A percentile compares a stretch with the other conserved stretches of the same genome.
Conservation (phyloP, 352 stramenopile species). For the Pythium monospermum region DNA sequence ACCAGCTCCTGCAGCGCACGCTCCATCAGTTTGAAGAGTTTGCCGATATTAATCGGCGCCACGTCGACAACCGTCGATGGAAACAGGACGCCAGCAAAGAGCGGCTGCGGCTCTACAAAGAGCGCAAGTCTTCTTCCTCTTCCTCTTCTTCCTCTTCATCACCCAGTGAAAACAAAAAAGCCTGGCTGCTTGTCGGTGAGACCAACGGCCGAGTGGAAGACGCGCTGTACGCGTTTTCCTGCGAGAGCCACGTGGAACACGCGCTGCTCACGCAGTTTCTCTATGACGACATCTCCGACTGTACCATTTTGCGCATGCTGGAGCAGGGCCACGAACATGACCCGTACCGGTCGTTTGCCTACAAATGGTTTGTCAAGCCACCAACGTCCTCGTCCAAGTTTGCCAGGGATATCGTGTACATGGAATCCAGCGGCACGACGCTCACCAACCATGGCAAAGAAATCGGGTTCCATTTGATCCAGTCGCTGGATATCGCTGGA, state of each 20-base stretch:
- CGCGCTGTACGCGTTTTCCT: constrained; percentile 8
- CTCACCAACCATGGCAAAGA: constrained; percentile 23
- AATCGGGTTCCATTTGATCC: constrained; percentile 42
- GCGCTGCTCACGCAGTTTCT: constrained; percentile 8
- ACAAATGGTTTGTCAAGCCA: constrained; percentile 18
- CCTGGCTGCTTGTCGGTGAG: constrained; percentile 5
- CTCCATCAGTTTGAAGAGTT: constrained; percentile 40
- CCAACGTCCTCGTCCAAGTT: constrained; percentile 27
- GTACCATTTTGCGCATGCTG: not conserved
- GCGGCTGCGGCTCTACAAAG: constrained; percentile 38
- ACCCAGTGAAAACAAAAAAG: not conserved
- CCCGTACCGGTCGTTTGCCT: constrained; percentile 12
- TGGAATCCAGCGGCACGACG: constrained; percentile 40
- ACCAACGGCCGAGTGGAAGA: constrained; percentile 5
- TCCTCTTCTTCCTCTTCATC: too few species aligned
- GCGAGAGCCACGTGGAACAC: constrained; percentile 11
- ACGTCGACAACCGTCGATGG: constrained; percentile 32
- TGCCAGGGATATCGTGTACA: constrained; percentile 30
- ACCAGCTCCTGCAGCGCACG: constrained; percentile 34
- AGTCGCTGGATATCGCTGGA: constrained; percentile 25
- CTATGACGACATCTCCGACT: constrained; percentile 5
- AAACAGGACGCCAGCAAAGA: constrained; percentile 36
- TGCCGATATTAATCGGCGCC: constrained; percentile 20
- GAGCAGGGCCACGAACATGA: constrained; percentile 1
- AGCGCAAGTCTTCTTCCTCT: constrained; percentile 17